Evolutionary conservation across 2,329 filamentous ascomycete species (phyloP).

Genomic region (Trichoderma atroviride): DNA sequence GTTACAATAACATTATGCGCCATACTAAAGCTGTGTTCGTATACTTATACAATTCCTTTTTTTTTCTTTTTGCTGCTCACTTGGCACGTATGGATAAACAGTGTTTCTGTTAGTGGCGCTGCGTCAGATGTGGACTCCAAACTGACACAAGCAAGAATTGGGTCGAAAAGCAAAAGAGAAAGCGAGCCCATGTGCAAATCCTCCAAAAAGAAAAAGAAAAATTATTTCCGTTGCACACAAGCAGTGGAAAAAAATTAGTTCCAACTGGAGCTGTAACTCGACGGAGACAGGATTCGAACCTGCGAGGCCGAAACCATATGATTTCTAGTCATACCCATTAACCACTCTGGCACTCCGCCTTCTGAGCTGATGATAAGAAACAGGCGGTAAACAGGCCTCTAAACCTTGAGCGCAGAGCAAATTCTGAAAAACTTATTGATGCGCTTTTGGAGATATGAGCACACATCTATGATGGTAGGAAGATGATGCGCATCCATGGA

Average conservation of each 20-base stretch:
- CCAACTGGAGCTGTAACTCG: neutral
- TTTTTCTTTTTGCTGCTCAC: too few species aligned
- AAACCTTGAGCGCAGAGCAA: neutral
- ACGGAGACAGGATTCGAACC: constrained; percentile 27
- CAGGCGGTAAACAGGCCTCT: neutral
- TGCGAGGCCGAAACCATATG: constrained; percentile 27
- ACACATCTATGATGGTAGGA: neutral
- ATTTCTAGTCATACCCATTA: constrained; percentile 28
- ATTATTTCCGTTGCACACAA: neutral
- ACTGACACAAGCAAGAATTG: neutral
- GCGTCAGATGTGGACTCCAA: neutral
- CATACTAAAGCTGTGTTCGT: too few species aligned
- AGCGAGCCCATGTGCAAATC: neutral
- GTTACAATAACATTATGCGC: too few species aligned
- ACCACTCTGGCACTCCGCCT: constrained; percentile 27
- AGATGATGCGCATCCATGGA: neutral
- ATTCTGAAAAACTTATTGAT: neutral
- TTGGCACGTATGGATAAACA: too few species aligned
- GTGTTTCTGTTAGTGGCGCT: neutral
- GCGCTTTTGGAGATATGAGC: neutral
- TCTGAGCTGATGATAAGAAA: neutral
- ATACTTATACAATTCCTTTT: too few species aligned
- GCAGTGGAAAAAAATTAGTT: neutral
- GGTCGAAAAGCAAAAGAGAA: neutral
- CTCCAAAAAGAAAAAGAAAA: neutral